These are phyloP conservation scores for Dipteronia sinensis DNA, from an alignment of 345 rosid genomes.

Conservation along the genomic window DNA sequence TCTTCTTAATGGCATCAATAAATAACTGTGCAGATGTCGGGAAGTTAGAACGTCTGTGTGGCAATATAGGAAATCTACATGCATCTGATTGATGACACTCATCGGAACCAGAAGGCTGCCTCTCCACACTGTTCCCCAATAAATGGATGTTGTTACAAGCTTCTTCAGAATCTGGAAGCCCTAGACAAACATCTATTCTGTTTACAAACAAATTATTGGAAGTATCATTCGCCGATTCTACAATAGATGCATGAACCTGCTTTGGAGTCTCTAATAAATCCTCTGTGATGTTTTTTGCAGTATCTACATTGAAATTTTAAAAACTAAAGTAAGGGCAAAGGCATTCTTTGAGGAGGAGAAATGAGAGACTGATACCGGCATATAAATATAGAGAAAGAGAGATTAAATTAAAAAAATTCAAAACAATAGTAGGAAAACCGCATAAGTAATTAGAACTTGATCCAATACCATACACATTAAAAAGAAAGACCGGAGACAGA, in stretches of 20 bases:
- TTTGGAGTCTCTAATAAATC: slow-evolving; percentile 33
- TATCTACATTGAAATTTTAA: slow-evolving; percentile 35
- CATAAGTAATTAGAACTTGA: neutral
- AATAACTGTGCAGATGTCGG: slow-evolving; percentile 71
- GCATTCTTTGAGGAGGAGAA: neutral
- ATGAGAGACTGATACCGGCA: neutral
- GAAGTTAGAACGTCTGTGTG: slow-evolving; percentile 45
- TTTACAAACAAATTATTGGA: slow-evolving; percentile 36
- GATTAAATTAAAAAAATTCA: neutral
- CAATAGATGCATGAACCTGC: slow-evolving; percentile 31
- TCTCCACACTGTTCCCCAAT: slow-evolving; percentile 34
- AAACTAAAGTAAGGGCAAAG: neutral
- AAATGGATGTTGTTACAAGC: slow-evolving; percentile 20
- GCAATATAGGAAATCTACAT: slow-evolving; percentile 31
- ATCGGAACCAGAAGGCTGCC: slow-evolving; percentile 25
- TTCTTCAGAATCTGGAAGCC: slow-evolving; percentile 39
- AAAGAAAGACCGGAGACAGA: neutral
- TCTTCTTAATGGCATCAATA: slow-evolving; percentile 76
- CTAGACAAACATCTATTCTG: slow-evolving; percentile 44
- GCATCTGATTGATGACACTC: slow-evolving; percentile 37
- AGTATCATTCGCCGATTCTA: slow-evolving; percentile 28
- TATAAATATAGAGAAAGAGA: neutral
- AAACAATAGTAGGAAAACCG: neutral
- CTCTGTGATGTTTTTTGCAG: slow-evolving; percentile 24
- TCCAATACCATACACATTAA: neutral